Evolutionary conservation across 495 filamentous ascomycete genomes (phyloP), one percentile per base, ranked within the genome.

Genomic region (Penicillium roqueforti): DNA sequence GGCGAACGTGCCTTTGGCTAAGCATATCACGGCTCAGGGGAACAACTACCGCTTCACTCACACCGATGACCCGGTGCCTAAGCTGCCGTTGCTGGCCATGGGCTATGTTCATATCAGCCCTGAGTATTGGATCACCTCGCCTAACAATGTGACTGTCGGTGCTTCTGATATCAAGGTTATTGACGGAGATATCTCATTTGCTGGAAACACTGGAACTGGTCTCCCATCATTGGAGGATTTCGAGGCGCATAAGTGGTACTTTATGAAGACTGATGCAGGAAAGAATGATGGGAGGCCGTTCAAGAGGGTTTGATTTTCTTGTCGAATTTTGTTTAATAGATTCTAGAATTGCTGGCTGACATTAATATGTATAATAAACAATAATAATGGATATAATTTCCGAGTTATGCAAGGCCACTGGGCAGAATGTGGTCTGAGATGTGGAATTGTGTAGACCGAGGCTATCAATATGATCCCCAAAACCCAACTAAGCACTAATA

Each of bases 31-130:
- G 1, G 58, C 62, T n/a, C 79, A 83, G 49, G 74, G 73, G 8
- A 67, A 60, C 22, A 83, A 82, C 60, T 87, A 70, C 65, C 83
- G 86, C 57, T 76, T 87, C 49, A 88, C 86, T 6, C 83, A 88
- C 61, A 60, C 56, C 23, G 69, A 82, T 59, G 86, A 89, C 69
- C 82, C 81, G 1, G 77, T 88, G 1, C 81, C 86, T 1, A 74
- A 80, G 20, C 66, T 87, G 25, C 84, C 86, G 1, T 76, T 83
- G n/a, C 56, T 78, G 31, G 3, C 70, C 19, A 56, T 80, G 55
- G 79, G 78, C 28, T 88, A 78, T 67, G 67, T 74, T 26, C 86
- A 88, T 61, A 71, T 82, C 7, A 79, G 72, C 41, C 85, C 85
- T 1, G 86, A 89, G 68, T 87, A 82, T 67, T 87, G 69, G 41